Evolutionary conservation across 1,139 yeast species (phyloP).

Genomic region (Williopsis jadinii): DNA sequence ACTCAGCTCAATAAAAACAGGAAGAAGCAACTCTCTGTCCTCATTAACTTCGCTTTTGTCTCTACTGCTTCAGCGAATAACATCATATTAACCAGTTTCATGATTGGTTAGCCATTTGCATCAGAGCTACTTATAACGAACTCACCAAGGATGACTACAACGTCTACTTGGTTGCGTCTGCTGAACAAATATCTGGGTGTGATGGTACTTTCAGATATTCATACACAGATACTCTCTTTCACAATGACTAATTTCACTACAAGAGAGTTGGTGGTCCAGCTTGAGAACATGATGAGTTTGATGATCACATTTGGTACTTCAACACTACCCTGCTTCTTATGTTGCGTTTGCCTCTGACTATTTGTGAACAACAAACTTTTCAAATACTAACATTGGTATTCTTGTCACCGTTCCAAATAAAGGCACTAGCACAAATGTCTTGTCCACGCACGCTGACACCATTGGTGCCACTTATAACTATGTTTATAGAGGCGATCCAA

Average conservation of each 20-base stretch:
- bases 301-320: conserved; percentile 39
- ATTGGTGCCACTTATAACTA: conserved; percentile 37
- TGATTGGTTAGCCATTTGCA: conserved; percentile 51
- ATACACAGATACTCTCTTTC: conserved; percentile 26
- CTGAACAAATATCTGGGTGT: conserved; percentile 51
- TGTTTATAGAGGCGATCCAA: conserved; percentile 38
- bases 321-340: conserved; percentile 40
- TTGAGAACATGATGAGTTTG: conserved; percentile 36
- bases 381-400: conserved; percentile 32
- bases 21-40: conserved; percentile 10
- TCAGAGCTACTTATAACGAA: conserved; percentile 51
- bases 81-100: conserved; percentile 52
- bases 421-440: conserved; percentile 35
- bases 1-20: too few species aligned
- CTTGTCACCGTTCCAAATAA: conserved; percentile 41
- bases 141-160: conserved; percentile 49
- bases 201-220: conserved; percentile 49
- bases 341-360: conserved; percentile 36
- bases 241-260: conserved; percentile 34
- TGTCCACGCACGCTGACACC: conserved; percentile 38
- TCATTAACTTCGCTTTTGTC: conserved; percentile 7
- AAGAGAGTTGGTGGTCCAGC: conserved; percentile 35
- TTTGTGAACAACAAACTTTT: conserved; percentile 30
- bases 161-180: conserved; percentile 52
- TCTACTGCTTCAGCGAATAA: conserved; percentile 27